These are phyloP conservation scores for Zalerion maritima DNA, from an alignment of 495 filamentous ascomycete species.

Conservation along the genomic window DNA sequence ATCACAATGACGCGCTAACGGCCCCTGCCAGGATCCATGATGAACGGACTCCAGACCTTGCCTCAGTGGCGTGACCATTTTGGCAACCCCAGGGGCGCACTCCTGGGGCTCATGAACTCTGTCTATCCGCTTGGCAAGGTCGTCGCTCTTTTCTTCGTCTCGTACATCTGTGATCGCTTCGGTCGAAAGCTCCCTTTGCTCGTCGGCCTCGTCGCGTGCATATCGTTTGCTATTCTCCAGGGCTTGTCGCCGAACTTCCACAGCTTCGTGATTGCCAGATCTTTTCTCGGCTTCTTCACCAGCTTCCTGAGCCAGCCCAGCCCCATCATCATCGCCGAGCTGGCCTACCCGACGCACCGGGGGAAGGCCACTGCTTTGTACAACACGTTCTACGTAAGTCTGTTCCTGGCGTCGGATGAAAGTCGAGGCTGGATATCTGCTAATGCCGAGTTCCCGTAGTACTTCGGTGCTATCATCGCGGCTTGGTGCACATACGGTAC, in stretches of 20 bases:
- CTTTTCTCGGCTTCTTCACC: slow-evolving; percentile 17
- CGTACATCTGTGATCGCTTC: slow-evolving; percentile 11
- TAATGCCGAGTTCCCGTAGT: no score
- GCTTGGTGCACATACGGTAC: slow-evolving; percentile 15
- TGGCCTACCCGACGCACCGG: slow-evolving; percentile 19
- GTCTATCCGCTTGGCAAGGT: slow-evolving; percentile 10
- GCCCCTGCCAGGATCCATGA: slow-evolving; percentile 32
- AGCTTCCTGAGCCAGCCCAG: slow-evolving; percentile 9
- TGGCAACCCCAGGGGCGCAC: slow-evolving; percentile 17
- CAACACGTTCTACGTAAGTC: slow-evolving; percentile 4
- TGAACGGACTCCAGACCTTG: slow-evolving; percentile 38
- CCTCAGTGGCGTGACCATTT: slow-evolving; percentile 31
- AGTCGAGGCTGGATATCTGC: no score
- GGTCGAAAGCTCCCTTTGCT: slow-evolving; percentile 13
- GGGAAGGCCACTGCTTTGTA: slow-evolving; percentile 4
- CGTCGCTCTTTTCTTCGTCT: slow-evolving; percentile 10
- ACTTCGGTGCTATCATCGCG: slow-evolving; percentile 12
- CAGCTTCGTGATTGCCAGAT: slow-evolving; percentile 13
- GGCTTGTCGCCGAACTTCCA: slow-evolving; percentile 11
- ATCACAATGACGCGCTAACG: no score
- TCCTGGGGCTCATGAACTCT: slow-evolving; percentile 3
- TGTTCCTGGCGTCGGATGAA: not conserved
- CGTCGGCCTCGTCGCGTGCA: slow-evolving; percentile 10
- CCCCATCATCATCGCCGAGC: slow-evolving; percentile 18
- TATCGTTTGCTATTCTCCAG: slow-evolving; percentile 12